These are phyloP conservation scores for Xylaria longipes DNA, from an alignment of 495 filamentous ascomycete species.

Conservation along the genomic window DNA sequence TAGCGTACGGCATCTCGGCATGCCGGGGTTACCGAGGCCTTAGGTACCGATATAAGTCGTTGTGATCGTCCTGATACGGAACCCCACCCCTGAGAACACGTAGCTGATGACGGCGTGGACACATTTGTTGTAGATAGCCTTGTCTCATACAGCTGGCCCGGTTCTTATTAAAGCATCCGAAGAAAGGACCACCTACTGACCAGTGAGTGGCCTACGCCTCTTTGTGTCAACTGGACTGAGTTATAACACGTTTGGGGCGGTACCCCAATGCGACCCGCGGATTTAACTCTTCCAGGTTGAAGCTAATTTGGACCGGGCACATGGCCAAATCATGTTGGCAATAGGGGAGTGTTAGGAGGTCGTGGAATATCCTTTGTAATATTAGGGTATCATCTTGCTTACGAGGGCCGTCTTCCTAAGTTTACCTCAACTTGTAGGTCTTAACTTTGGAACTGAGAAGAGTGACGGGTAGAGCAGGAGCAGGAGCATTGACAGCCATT, in stretches of 20 bases:
- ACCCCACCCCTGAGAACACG: neutral
- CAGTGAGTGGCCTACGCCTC: neutral
- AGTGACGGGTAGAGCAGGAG: neutral
- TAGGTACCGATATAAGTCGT: neutral
- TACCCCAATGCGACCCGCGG: neutral
- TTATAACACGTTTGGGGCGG: neutral
- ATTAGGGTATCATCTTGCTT: neutral
- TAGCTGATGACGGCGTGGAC: neutral
- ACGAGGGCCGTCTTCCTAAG: neutral
- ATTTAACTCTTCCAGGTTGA: neutral
- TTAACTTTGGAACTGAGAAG: neutral
- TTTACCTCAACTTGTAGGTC: constrained; percentile 5
- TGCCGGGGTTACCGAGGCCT: neutral
- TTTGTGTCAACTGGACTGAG: neutral
- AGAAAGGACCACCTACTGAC: neutral
- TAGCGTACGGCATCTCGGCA: neutral
- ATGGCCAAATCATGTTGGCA: neutral
- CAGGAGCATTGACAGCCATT: constrained; percentile 9
- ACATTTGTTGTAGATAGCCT: neutral
- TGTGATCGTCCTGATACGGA: neutral
- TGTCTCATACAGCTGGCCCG: neutral
- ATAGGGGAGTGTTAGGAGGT: neutral
- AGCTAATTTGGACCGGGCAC: neutral
- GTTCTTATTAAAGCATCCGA: neutral
- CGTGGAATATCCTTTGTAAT: neutral